Evolutionary conservation across 768 basidiomycete species (phyloP), one percentile per base, ranked within the genome.

Genomic region (Pisolithus orientalis): DNA sequence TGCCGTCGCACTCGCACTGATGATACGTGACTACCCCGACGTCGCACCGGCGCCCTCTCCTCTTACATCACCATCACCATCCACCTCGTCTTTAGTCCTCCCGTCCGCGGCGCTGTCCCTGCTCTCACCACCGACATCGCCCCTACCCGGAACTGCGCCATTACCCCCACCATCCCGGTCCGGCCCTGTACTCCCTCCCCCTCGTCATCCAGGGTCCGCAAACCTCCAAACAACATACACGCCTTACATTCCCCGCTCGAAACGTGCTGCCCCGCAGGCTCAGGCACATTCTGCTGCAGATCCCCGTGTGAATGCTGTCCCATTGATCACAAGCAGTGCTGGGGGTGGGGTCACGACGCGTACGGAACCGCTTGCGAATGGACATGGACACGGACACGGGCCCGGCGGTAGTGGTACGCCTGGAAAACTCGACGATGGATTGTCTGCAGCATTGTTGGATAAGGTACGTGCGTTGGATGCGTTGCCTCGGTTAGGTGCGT

Each of bases 1-100:
- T 32, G 93, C 88, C 7, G 92, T 98, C 5, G 89, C 93, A 0
- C 76, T 98, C 11, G 94, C 95, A 0, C 78, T 96, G 48, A 94
- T 99, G 91, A 94, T 97, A 56, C 82, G 90, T 48, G 95, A 99
- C 67, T 98, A 97, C 63, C 90, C 92, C 4, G 92, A 96, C 57
- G 76, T 85, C 40, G 79, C 84, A 7, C 72, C 77, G 28, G 62
- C 49, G 0, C 44, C 55, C 31, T 44, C 45, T 6, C 46, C 50
- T 47, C 7, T 58, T 49, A 8, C 55, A 1, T 57, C 60, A 24
- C 55, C 61, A 5, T 17, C 51, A 4, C 53, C 58, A 9, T 50
- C 62, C 13, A 4, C 55, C 4, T 66, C 75, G 4, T 54, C 63
- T 5, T 66, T 75, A 4, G 61, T 21, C 17, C 21, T 27, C 49